Evolutionary conservation across 371 early-diverging fungal genomes (phyloP), one percentile per base, ranked within the genome.

Genomic region (Encephalitozoon hellem): DNA sequence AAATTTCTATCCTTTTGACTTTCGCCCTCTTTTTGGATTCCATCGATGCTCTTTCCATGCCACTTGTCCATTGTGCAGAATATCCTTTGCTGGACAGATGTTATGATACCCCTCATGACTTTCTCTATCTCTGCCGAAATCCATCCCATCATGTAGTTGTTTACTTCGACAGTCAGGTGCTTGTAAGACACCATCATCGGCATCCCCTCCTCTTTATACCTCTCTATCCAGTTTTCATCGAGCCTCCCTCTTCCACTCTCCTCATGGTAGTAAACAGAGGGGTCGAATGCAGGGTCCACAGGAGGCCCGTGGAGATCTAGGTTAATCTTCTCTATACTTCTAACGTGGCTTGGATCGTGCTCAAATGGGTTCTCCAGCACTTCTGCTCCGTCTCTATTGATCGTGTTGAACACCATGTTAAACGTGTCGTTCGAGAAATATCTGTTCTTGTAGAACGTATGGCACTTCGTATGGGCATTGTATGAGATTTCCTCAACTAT

Each of bases 171-270:
- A n/a, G 68, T 75, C 18, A 86, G 72, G 9, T 54, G 23, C 77
- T 86, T 86, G 54, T 82, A 86, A 15, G 76, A 65, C 4, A 67
- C 72, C 72, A 82, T 80, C 15, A 81, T 43, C 32, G 78, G 74
- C 5, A 52, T 47, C n/a, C 47, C 41, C 68, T 52, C 59, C 3
- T 39, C 25, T 47, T 45, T 18, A 21, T 26, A 69, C 21, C 26
- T 32, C 26, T 52, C 39, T 9, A 67, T 47, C 69, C 63, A 73
- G 4, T 53, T 15, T 25, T 49, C 41, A 30, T 42, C 41, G 3
- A 67, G 34, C 18, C 55, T 64, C 30, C 69, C 64, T 5, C 51
- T 55, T 4, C 52, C 54, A 15, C 54, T 53, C 63, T 76, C 70
- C 39, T 59, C 54, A 15, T 42, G 41, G 26, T 42, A 34, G 43